A percentile compares a stretch with the other conserved stretches of the same genome.
These are phyloP conservation scores for Borovskyia barvae DNA, from an alignment of 208 protist genomes.

Conservation along the genomic window DNA sequence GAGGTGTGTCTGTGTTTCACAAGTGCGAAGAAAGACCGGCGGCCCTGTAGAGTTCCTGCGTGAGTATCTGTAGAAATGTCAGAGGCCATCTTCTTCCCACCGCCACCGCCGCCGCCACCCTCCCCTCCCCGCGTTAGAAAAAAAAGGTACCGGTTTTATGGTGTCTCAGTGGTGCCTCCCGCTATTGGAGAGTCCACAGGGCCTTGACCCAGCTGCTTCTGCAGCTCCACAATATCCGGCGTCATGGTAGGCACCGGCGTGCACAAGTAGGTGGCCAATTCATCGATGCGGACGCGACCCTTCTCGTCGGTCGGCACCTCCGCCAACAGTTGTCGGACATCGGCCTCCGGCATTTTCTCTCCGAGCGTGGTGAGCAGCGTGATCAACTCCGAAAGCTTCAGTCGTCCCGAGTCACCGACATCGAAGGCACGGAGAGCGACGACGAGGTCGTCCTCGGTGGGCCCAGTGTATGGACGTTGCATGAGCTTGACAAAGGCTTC, in stretches of 20 bases:
- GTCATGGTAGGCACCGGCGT: conserved; percentile 85
- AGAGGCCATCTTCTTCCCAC: too few species aligned
- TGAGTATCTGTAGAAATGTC: too few species aligned
- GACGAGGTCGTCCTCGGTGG: conserved; percentile 83
- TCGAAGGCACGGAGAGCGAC: conserved; percentile 86
- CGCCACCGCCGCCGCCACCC: too few species aligned
- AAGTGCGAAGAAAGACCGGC: too few species aligned
- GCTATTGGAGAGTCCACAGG: too few species aligned
- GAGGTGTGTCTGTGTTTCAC: too few species aligned
- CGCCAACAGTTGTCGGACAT: conserved; percentile 82
- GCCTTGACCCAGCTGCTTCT: conserved; percentile 69
- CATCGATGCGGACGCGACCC: conserved; percentile 76
- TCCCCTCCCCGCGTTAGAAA: too few species aligned
- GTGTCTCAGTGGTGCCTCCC: too few species aligned
- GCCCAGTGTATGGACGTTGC: conserved; percentile 85
- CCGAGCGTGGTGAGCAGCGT: conserved; percentile 84
- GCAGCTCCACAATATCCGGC: conserved; percentile 84
- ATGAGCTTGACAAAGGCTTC: conserved; percentile 78
- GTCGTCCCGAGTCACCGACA: conserved; percentile 55
- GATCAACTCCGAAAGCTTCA: conserved; percentile 79
- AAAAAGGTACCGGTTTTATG: too few species aligned
- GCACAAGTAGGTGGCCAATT: conserved; percentile 76
- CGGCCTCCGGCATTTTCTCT: conserved; percentile 85
- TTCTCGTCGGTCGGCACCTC: conserved; percentile 76
- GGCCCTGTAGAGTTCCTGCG: too few species aligned